These are phyloP conservation scores for Zymoseptoria ardabiliae DNA, from an alignment of 2,329 filamentous ascomycete species.

Conservation along the genomic window DNA sequence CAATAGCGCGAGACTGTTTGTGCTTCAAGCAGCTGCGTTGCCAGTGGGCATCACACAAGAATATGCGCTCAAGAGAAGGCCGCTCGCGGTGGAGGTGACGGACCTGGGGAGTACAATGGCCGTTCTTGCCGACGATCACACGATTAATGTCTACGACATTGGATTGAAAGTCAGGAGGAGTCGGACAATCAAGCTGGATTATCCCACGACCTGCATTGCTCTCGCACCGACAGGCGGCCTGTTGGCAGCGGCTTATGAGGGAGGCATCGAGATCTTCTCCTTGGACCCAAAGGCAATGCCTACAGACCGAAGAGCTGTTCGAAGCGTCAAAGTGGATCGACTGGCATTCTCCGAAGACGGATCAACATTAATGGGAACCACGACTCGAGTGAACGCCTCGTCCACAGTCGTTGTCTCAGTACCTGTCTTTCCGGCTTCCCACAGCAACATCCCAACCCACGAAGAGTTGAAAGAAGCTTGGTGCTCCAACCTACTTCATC, in stretches of 20 bases:
- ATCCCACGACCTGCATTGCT: slow-evolving; percentile 69
- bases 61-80: slow-evolving; percentile 69
- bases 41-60: slow-evolving; percentile 59
- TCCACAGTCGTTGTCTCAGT: slow-evolving; percentile 31
- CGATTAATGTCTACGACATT: slow-evolving; percentile 75
- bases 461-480: slow-evolving; percentile 33
- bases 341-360: slow-evolving; percentile 32
- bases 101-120: slow-evolving; percentile 70
- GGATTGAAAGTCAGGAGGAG: slow-evolving; percentile 53
- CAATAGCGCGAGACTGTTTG: slow-evolving; percentile 77
- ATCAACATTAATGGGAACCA: slow-evolving; percentile 31
- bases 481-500: slow-evolving; percentile 32
- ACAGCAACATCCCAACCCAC: slow-evolving; percentile 25
- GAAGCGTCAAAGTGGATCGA: slow-evolving; percentile 30
- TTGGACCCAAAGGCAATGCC: slow-evolving; percentile 52
- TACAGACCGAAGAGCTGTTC: slow-evolving; percentile 30
- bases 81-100: slow-evolving; percentile 67
- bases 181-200: slow-evolving; percentile 66
- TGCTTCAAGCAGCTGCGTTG: slow-evolving; percentile 59
- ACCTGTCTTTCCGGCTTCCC: slow-evolving; percentile 28
- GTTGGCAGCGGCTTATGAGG: slow-evolving; percentile 78
- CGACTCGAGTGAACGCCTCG: slow-evolving; percentile 30
- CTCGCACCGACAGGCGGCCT: slow-evolving; percentile 74
- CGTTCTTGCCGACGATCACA: slow-evolving; percentile 72
- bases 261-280: slow-evolving; percentile 77